phyloP scores from a whole-genome alignment of 169 alveolate genomes.

The Eimeria maxima region DNA sequence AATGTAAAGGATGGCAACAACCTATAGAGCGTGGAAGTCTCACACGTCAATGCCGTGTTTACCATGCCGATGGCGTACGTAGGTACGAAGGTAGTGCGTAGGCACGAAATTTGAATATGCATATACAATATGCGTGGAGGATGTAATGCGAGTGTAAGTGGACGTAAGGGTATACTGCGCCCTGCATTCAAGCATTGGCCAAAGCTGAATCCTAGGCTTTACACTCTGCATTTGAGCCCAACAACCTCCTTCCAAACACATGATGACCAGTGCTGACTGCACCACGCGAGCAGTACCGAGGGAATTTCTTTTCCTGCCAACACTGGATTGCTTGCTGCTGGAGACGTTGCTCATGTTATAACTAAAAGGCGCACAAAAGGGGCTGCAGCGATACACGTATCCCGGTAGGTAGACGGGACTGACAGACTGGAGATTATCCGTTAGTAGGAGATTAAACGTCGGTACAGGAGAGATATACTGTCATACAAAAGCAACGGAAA shows the following conservation, averaged over 20 bases:
- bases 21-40: background rate
- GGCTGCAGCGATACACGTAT: background rate
- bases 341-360: background rate
- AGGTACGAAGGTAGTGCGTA: background rate
- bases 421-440: background rate
- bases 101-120: no score
- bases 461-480: background rate
- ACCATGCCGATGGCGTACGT: background rate
- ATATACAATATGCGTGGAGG: no score
- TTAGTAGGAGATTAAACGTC: background rate
- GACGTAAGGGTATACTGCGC: no score
- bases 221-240: no score
- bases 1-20: no score
- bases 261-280: no score
- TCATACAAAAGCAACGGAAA: background rate
- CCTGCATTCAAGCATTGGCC: no score
- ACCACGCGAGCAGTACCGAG: background rate
- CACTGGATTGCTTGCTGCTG: background rate
- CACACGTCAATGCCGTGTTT: background rate
- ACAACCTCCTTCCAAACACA: no score
- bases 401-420: background rate
- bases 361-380: background rate
- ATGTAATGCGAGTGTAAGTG: no score
- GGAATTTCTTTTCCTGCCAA: background rate
- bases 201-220: no score